A percentile compares a stretch with the other conserved stretches of the same genome.
Evolutionary conservation across 1,139 yeast species (phyloP).

Genomic region (Zygosaccharomyces sapae): DNA sequence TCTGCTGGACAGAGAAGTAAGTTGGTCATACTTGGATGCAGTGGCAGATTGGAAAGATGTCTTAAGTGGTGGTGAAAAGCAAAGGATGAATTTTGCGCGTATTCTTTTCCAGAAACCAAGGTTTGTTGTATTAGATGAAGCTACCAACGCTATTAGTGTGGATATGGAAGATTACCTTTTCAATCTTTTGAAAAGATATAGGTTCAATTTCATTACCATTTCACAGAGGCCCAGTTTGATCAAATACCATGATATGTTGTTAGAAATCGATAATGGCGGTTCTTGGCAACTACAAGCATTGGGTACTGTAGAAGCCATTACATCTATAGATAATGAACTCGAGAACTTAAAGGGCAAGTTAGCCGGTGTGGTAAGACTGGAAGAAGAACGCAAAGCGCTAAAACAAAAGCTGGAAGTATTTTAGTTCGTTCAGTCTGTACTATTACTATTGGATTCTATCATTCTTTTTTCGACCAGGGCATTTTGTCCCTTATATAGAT

Average conservation of each 20-base stretch:
- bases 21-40: conserved; percentile 41
- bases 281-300: conserved; percentile 48
- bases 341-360: conserved; percentile 54
- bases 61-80: conserved; percentile 93
- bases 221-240: conserved; percentile 82
- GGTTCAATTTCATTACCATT: conserved; percentile 76
- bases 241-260: conserved; percentile 73
- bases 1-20: conserved; percentile 47
- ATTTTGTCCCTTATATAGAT: conserved; percentile 23
- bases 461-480: conserved; percentile 29
- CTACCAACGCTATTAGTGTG: conserved; percentile 87
- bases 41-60: conserved; percentile 84
- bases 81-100: conserved; percentile 85
- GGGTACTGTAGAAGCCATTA: conserved; percentile 58
- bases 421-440: conserved; percentile 4
- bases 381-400: conserved; percentile 43
- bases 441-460: too few relatives aligned
- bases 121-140: conserved; percentile 85
- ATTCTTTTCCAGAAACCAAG: conserved; percentile 75
- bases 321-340: conserved; percentile 63
- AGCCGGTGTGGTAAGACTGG: conserved; percentile 51
- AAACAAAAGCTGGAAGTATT: conserved; percentile 25
- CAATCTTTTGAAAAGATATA: conserved; percentile 63
- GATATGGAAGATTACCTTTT: conserved; percentile 89
- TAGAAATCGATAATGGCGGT: conserved; percentile 55